These are phyloP conservation scores for Oryza meyeriana DNA, from an alignment of 176 grass and related monocot species.

Conservation along the genomic window DNA sequence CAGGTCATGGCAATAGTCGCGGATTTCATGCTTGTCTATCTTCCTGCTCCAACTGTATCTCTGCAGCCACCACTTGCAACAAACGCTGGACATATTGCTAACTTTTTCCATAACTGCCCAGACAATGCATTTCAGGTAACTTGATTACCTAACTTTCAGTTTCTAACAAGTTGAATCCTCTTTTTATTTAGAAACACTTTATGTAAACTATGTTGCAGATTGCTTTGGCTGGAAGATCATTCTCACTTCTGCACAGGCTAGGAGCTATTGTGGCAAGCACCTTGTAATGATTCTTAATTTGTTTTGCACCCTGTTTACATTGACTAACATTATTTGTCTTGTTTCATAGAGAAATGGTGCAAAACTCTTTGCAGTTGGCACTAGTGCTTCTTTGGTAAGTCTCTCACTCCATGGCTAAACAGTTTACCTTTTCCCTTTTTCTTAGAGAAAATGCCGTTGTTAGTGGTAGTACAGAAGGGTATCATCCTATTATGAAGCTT, in stretches of 20 bases:
- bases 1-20: slow-evolving; percentile 93
- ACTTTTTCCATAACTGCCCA: slow-evolving; percentile 78
- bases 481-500: not conserved
- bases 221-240: slow-evolving; percentile 78
- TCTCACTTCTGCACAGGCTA: slow-evolving; percentile 77
- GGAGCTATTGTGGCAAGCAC: slow-evolving; percentile 85
- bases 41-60: slow-evolving; percentile 89
- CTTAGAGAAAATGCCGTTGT: not conserved
- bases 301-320: too few relatives aligned
- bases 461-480: not conserved
- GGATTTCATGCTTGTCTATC: slow-evolving; percentile 96
- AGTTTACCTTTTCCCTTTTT: not conserved
- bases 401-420: not conserved
- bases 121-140: slow-evolving; percentile 92
- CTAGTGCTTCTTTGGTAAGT: slow-evolving; percentile 77
- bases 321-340: too few relatives aligned
- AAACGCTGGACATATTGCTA: slow-evolving; percentile 66
- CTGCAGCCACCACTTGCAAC: slow-evolving; percentile 61
- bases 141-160: not conserved
- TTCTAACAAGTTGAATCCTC: not conserved
- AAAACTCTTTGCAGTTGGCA: slow-evolving; percentile 79
- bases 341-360: slow-evolving; percentile 58
- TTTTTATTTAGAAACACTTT: not conserved
- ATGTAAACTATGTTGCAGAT: slow-evolving; percentile 44
- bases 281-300: not conserved